Percentiles rank a stretch among this genome's conserved stretches.
Evolutionary conservation across 306 rosid genomes (phyloP).

Genomic region (Cucurbita maxima): DNA sequence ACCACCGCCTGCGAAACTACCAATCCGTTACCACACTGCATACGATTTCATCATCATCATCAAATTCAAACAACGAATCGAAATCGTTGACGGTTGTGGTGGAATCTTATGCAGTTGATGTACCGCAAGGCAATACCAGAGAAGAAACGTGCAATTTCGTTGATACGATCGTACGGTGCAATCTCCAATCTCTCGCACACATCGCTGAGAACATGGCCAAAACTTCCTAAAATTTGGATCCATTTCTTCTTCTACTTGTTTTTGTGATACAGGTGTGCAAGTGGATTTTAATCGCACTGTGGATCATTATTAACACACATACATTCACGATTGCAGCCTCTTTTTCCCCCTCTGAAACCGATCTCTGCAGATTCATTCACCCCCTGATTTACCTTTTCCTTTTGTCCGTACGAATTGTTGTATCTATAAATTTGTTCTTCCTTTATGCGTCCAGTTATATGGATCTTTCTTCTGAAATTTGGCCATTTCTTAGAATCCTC

Average conservation of each 20-base stretch:
- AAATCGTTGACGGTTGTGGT: conserved; percentile 51
- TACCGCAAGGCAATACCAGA: conserved; percentile 65
- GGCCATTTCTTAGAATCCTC: neutral
- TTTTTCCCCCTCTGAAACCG: neutral
- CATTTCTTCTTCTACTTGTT: neutral
- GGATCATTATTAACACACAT: neutral
- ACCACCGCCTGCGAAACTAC: conserved; percentile 69
- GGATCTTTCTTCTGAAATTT: neutral
- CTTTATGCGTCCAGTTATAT: neutral
- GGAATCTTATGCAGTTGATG: conserved; percentile 81
- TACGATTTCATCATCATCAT: conserved; percentile 20
- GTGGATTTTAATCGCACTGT: neutral
- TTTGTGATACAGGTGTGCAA: conserved; percentile 17
- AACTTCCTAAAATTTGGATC: neutral
- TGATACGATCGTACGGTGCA: conserved; percentile 87
- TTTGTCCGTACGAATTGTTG: neutral
- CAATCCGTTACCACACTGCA: conserved; percentile 57
- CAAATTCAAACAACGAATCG: conserved; percentile 13
- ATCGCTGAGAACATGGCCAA: conserved; percentile 54
- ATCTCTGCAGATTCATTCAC: neutral
- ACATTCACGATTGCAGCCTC: neutral
- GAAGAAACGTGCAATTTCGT: conserved; percentile 88
- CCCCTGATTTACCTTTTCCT: neutral
- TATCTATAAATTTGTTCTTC: neutral
- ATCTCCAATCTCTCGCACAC: conserved; percentile 74